A percentile compares a stretch with the other conserved stretches of the same genome.
phyloP scores from a whole-genome alignment of 495 filamentous ascomycete genomes.

The Talaromyces trachyspermus region DNA sequence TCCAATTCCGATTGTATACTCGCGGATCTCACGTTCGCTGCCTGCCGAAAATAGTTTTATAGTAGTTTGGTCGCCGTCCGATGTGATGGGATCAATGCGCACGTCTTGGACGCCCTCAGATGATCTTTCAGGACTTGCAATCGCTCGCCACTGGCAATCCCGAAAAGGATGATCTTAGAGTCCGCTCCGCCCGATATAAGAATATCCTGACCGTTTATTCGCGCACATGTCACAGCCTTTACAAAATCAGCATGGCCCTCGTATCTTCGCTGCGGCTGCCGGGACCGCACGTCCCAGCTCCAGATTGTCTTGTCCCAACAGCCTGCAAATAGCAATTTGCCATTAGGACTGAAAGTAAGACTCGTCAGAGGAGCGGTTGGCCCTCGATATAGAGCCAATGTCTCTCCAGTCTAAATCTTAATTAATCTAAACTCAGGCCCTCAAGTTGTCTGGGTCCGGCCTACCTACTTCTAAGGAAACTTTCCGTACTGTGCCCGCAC shows the following conservation, averaged over 20 bases:
- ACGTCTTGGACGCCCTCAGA: slow-evolving; percentile 71
- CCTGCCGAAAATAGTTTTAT: slow-evolving; percentile 66
- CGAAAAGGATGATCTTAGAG: slow-evolving; percentile 77
- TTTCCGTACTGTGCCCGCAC: slow-evolving; percentile 65
- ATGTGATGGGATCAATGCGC: slow-evolving; percentile 55
- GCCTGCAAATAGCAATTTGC: slow-evolving; percentile 66
- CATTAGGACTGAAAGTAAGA: slow-evolving; percentile 57
- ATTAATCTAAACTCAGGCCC: no score
- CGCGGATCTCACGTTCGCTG: slow-evolving; percentile 76
- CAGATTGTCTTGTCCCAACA: slow-evolving; percentile 91
- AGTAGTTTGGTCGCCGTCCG: slow-evolving; percentile 26
- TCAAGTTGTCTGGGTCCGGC: no score
- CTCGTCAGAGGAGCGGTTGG: slow-evolving; percentile 74
- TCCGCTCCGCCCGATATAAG: slow-evolving; percentile 86
- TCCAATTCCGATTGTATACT: slow-evolving; percentile 42
- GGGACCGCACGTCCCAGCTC: slow-evolving; percentile 63
- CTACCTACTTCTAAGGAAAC: slow-evolving; percentile 70
- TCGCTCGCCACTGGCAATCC: slow-evolving; percentile 55
- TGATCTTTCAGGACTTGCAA: slow-evolving; percentile 73
- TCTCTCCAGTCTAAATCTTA: slow-evolving; percentile 37
- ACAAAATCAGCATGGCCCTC: slow-evolving; percentile 87
- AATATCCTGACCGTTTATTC: slow-evolving; percentile 49
- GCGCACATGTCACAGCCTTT: slow-evolving; percentile 55
- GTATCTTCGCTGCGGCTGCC: slow-evolving; percentile 47
- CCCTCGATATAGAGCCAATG: slow-evolving; percentile 54